phyloP scores from a whole-genome alignment of 116 monocot genomes.

The Phalaenopsis hybrid region DNA sequence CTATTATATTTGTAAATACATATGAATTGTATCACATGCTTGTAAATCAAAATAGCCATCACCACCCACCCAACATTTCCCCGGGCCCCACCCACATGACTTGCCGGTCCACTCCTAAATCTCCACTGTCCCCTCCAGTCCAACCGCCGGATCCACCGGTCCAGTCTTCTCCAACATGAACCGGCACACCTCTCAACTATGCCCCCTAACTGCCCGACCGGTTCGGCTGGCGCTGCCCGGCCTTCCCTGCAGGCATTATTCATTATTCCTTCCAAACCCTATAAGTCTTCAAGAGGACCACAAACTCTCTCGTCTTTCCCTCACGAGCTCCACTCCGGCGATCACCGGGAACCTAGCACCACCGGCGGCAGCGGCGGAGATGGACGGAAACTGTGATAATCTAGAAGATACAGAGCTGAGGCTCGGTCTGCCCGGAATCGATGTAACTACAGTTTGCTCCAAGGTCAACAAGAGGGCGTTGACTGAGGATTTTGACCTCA shows the following conservation, averaged over 20 bases:
- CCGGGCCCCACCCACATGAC: conserved; percentile 7
- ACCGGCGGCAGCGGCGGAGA: not conserved
- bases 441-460: not conserved
- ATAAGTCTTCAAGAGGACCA: not conserved
- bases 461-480: conserved; percentile 35
- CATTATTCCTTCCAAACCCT: not conserved
- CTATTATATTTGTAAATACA: no score
- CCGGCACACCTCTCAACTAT: conserved; percentile 23
- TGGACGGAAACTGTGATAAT: conserved; percentile 20
- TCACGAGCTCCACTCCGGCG: not conserved
- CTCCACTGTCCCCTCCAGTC: conserved; percentile 7
- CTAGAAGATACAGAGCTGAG: conserved; percentile 73
- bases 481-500: not conserved
- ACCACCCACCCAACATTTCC: not conserved
- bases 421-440: conserved; percentile 62
- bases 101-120: conserved; percentile 4
- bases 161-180: conserved; percentile 6
- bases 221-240: conserved; percentile 14
- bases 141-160: not conserved
- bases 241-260: not conserved
- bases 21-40: no score
- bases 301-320: not conserved
- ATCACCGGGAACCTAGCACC: conserved; percentile 13
- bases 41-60: not conserved
- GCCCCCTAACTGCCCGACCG: conserved; percentile 25